Conservation (phyloP, 2,329 filamentous ascomycete genomes). For the Plenodomus tracheiphilus region DNA sequence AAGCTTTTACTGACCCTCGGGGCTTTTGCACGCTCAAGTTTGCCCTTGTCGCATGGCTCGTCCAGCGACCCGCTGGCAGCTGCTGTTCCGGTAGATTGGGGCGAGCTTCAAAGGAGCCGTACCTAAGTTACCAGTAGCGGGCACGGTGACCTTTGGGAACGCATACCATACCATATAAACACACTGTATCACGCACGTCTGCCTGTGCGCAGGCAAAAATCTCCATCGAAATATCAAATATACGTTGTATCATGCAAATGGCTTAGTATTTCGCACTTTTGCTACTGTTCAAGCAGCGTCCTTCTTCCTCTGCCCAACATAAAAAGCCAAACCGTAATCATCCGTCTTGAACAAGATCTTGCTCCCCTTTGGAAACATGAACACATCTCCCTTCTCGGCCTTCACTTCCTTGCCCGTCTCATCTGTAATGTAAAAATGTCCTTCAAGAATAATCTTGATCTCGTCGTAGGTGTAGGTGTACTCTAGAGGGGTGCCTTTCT, state of each 20-base stretch:
- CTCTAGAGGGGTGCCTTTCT: conserved; percentile 67
- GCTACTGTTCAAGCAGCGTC: conserved; percentile 13
- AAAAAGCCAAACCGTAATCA: conserved; percentile 65
- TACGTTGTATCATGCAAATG: too few relatives aligned
- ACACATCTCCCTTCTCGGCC: conserved; percentile 66
- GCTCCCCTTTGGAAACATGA: conserved; percentile 68
- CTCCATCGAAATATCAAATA: too few relatives aligned
- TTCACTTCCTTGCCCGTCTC: conserved; percentile 63
- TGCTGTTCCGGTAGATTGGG: not conserved
- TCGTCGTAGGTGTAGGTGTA: conserved; percentile 73
- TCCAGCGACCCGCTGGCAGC: not conserved
- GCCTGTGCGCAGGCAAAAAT: too few relatives aligned
- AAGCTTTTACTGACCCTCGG: not conserved
- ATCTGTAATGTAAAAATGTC: conserved; percentile 66
- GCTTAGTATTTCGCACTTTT: too few relatives aligned
- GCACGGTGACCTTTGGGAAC: too few relatives aligned
- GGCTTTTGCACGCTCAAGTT: not conserved
- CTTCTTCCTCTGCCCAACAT: conserved; percentile 45
- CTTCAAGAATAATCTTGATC: conserved; percentile 74
- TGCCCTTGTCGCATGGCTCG: not conserved
- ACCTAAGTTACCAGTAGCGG: too few relatives aligned
- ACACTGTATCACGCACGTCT: too few relatives aligned
- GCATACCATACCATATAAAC: too few relatives aligned
- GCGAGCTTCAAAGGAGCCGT: not conserved
- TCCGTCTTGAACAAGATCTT: conserved; percentile 69